These are phyloP conservation scores for Bretziella fagacearum DNA, from an alignment of 2,329 filamentous ascomycete species.

Conservation along the genomic window DNA sequence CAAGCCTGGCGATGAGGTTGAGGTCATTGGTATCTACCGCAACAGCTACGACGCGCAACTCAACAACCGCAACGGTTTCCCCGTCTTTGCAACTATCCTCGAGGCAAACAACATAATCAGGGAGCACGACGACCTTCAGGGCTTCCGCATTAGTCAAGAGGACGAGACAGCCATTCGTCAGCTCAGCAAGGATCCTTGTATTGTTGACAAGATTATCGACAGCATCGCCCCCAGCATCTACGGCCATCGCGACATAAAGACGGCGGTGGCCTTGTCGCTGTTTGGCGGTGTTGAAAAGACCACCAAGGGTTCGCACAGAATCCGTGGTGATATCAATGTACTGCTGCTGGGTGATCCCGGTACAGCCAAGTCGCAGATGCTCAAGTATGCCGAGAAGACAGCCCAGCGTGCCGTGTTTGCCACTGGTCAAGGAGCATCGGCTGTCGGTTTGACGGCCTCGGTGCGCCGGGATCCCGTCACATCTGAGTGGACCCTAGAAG, in stretches of 20 bases:
- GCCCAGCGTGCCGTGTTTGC: conserved; percentile 94
- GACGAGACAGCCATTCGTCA: conserved; percentile 83
- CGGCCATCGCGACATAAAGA: conserved; percentile 93
- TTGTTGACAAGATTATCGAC: conserved; percentile 80
- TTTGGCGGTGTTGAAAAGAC: conserved; percentile 90
- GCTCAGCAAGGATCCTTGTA: conserved; percentile 74
- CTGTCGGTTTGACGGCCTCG: conserved; percentile 91
- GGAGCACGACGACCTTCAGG: conserved; percentile 89
- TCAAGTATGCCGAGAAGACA: conserved; percentile 96
- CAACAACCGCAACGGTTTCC: conserved; percentile 97
- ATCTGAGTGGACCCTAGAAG: conserved; percentile 93
- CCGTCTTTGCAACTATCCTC: conserved; percentile 91
- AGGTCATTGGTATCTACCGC: conserved; percentile 89
- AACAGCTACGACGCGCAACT: conserved; percentile 97
- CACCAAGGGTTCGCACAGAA: conserved; percentile 72
- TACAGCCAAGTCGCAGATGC: conserved; percentile 91
- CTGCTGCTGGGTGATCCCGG: conserved; percentile 90
- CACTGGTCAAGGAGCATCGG: conserved; percentile 90
- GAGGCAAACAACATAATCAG: conserved; percentile 97
- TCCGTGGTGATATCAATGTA: conserved; percentile 96
- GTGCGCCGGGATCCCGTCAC: conserved; percentile 91
- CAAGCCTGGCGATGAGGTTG: conserved; percentile 94
- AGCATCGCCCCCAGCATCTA: conserved; percentile 97
- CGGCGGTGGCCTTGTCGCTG: conserved; percentile 78
- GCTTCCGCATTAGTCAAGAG: conserved; percentile 86